Conservation (phyloP, 306 rosid species). For the Inga leiocalycina region DNA sequence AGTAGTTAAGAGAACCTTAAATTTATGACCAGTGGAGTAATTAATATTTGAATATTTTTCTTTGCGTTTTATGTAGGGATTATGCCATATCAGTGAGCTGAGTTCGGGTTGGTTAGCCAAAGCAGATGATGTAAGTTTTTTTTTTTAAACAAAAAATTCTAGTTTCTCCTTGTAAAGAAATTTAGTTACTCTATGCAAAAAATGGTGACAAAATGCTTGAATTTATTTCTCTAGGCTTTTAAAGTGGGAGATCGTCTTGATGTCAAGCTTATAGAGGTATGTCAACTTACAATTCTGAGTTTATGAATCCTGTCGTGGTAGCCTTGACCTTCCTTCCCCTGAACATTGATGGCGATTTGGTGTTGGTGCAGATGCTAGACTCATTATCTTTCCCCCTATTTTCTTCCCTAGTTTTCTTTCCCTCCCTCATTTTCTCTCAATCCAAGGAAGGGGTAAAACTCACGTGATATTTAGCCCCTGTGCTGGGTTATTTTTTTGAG, state of each 20-base stretch:
- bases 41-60: conserved; percentile 23
- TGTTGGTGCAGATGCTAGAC: background rate
- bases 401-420: too few relatives aligned
- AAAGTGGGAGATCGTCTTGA: conserved; percentile 86
- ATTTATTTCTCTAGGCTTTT: conserved; percentile 63
- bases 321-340: background rate
- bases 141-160: background rate
- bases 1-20: background rate
- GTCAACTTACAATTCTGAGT: conserved; percentile 13
- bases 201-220: conserved; percentile 7
- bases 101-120: conserved; percentile 88
- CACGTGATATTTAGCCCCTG: background rate
- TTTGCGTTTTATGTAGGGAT: conserved; percentile 68
- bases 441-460: too few relatives aligned
- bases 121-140: conserved; percentile 84
- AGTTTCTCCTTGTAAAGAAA: background rate
- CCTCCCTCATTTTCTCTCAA: too few relatives aligned
- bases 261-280: conserved; percentile 96
- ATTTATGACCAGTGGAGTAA: background rate
- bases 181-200: background rate
- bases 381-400: background rate
- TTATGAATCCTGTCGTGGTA: background rate
- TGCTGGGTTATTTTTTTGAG: conserved; percentile 8
- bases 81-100: conserved; percentile 95
- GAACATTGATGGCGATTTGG: conserved; percentile 12